phyloP scores from a whole-genome alignment of 2,329 filamentous ascomycete genomes.

The Cladosporium halotolerans region DNA sequence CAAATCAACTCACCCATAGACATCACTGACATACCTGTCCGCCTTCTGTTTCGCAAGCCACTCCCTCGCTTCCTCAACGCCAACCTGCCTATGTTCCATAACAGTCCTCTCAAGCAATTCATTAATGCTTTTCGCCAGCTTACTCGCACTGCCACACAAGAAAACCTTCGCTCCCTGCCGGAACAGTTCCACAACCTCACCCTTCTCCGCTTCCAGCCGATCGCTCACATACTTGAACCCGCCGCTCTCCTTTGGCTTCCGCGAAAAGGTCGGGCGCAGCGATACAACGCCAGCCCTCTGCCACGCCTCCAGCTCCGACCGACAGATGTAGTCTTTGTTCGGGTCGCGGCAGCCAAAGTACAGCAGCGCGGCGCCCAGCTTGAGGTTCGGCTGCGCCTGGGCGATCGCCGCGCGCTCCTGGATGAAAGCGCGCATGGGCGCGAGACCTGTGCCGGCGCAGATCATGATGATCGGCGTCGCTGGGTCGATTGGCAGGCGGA shows the following conservation, averaged over 20 bases:
- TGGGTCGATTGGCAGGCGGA: constrained; percentile 37
- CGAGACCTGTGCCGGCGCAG: constrained; percentile 46
- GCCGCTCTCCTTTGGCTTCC: constrained; percentile 36
- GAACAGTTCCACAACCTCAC: constrained; percentile 41
- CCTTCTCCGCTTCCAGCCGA: constrained; percentile 41
- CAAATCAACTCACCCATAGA: constrained; percentile 6
- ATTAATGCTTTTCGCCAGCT: constrained; percentile 38
- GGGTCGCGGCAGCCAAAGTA: constrained; percentile 40
- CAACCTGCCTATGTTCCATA: constrained; percentile 28
- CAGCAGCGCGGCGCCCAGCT: constrained; percentile 20
- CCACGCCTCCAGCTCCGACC: constrained; percentile 14
- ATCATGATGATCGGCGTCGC: constrained; percentile 48
- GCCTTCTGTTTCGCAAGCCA: constrained; percentile 44
- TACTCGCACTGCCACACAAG: constrained; percentile 53
- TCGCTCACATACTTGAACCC: constrained; percentile 48
- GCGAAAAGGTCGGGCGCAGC: constrained; percentile 12
- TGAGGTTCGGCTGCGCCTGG: constrained; percentile 24
- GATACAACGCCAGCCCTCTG: constrained; percentile 14
- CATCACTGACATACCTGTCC: constrained; percentile 37
- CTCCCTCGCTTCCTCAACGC: constrained; percentile 34
- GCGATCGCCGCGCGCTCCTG: constrained; percentile 30
- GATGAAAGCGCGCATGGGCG: constrained; percentile 42
- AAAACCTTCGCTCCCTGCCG: constrained; percentile 51
- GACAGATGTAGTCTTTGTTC: constrained; percentile 34
- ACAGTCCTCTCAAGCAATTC: constrained; percentile 38